Evolutionary conservation across 2,329 filamentous ascomycete genomes (phyloP).

Genomic region (Fusarium odoratissimum): DNA sequence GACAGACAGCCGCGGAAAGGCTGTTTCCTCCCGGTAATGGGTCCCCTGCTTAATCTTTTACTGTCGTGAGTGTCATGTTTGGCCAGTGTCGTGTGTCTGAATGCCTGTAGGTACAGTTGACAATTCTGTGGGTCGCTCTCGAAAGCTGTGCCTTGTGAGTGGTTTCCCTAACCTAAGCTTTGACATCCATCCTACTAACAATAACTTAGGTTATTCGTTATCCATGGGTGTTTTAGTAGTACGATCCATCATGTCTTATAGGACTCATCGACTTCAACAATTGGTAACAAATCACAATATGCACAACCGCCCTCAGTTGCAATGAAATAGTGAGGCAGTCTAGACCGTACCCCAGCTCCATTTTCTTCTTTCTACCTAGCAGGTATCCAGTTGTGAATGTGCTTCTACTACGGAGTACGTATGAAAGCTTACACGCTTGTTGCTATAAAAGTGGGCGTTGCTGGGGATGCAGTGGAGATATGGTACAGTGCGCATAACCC

Average conservation of each 20-base stretch:
- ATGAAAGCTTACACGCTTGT: background rate
- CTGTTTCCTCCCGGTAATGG: slow-evolving; percentile 7
- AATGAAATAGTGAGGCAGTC: slow-evolving; percentile 1
- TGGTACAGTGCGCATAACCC: slow-evolving; percentile 22
- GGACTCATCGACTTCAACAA: background rate
- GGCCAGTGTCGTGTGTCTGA: slow-evolving; percentile 4
- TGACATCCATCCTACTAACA: background rate
- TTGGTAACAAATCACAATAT: background rate
- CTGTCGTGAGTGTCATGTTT: background rate
- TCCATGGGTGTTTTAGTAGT: background rate
- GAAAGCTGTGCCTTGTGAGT: background rate
- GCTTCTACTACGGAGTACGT: background rate
- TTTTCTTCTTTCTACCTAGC: background rate
- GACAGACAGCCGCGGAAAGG: slow-evolving; percentile 25
- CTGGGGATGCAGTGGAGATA: slow-evolving; percentile 19
- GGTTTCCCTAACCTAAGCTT: background rate
- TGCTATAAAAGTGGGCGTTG: slow-evolving; percentile 18
- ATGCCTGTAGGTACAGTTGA: background rate
- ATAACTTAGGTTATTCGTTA: background rate
- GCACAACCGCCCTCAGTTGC: background rate
- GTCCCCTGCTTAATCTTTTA: slow-evolving; percentile 6
- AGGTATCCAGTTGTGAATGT: background rate
- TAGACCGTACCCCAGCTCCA: background rate
- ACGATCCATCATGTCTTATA: background rate
- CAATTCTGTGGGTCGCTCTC: slow-evolving; percentile 14